Percentiles rank a stretch among this genome's conserved stretches.
phyloP scores from a whole-genome alignment of 768 basidiomycete species.

The Boletus edulis region DNA sequence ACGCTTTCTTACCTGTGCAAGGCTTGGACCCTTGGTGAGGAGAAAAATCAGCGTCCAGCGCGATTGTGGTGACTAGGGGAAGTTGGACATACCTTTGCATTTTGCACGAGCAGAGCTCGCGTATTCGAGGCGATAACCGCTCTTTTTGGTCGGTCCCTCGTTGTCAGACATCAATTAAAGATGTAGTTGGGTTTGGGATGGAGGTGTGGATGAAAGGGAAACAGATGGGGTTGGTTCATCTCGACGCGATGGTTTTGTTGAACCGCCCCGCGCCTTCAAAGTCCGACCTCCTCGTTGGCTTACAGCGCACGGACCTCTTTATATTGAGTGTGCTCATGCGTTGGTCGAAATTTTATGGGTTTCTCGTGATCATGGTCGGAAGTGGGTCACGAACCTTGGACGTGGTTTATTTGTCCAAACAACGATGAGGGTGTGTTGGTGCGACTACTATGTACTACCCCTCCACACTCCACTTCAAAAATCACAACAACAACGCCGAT shows the following conservation, averaged over 20 bases:
- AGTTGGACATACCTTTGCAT: conserved; percentile 63
- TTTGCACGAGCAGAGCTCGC: conserved; percentile 64
- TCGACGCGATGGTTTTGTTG: conserved; percentile 40
- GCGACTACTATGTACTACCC: not conserved
- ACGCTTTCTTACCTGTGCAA: conserved; percentile 52
- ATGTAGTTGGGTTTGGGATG: conserved; percentile 15
- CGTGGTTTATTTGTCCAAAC: conserved; percentile 33
- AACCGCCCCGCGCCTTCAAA: conserved; percentile 38
- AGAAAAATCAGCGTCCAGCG: conserved; percentile 20
- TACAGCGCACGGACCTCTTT: conserved; percentile 36
- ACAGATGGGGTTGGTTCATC: conserved; percentile 36
- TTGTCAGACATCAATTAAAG: conserved; percentile 33
- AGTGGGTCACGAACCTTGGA: conserved; percentile 11
- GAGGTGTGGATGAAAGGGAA: conserved; percentile 28
- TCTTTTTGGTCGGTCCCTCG: conserved; percentile 33
- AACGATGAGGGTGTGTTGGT: conserved; percentile 4
- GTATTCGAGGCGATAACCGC: conserved; percentile 79
- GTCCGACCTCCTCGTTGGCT: conserved; percentile 33
- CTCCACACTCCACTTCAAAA: not conserved
- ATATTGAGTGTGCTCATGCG: conserved; percentile 25
- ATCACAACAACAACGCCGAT: not conserved
- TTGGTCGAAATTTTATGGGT: conserved; percentile 14
- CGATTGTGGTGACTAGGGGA: conserved; percentile 11
- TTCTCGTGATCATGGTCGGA: conserved; percentile 10
- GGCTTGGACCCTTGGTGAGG: conserved; percentile 70